Evolutionary conservation across 2,329 filamentous ascomycete species (phyloP).

Genomic region (Davidsoniella neocaledoniae): DNA sequence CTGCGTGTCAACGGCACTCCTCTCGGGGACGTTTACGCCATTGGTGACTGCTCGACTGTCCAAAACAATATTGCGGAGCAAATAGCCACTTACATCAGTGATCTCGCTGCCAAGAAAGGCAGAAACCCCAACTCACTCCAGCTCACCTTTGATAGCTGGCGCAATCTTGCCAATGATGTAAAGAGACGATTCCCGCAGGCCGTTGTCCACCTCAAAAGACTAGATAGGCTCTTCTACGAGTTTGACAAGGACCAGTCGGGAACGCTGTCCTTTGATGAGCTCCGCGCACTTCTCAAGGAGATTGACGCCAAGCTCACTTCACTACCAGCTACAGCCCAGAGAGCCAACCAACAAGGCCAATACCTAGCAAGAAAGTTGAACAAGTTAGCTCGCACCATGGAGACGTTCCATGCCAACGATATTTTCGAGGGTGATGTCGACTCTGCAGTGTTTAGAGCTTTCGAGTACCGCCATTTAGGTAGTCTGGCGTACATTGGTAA

Average conservation of each 20-base stretch:
- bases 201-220: constrained; percentile 64
- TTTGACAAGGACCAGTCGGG: constrained; percentile 91
- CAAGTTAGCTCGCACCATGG: constrained; percentile 62
- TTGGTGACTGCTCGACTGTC: constrained; percentile 89
- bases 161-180: constrained; percentile 64
- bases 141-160: constrained; percentile 79
- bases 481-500: constrained; percentile 92
- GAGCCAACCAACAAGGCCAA: constrained; percentile 85
- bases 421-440: constrained; percentile 81
- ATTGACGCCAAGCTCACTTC: constrained; percentile 93
- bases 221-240: constrained; percentile 78
- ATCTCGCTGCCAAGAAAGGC: constrained; percentile 79
- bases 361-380: constrained; percentile 93
- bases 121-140: constrained; percentile 78
- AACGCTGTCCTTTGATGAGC: constrained; percentile 84
- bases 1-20: constrained; percentile 78
- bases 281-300: constrained; percentile 72
- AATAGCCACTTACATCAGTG: constrained; percentile 76
- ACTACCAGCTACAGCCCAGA: constrained; percentile 85
- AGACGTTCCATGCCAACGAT: constrained; percentile 62
- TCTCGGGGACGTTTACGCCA: constrained; percentile 85
- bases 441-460: constrained; percentile 81
- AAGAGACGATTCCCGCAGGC: constrained; percentile 86
- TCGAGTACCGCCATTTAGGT: constrained; percentile 84
- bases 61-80: constrained; percentile 94